phyloP scores from a whole-genome alignment of 345 rosid genomes.

The Salix arbutifolia region DNA sequence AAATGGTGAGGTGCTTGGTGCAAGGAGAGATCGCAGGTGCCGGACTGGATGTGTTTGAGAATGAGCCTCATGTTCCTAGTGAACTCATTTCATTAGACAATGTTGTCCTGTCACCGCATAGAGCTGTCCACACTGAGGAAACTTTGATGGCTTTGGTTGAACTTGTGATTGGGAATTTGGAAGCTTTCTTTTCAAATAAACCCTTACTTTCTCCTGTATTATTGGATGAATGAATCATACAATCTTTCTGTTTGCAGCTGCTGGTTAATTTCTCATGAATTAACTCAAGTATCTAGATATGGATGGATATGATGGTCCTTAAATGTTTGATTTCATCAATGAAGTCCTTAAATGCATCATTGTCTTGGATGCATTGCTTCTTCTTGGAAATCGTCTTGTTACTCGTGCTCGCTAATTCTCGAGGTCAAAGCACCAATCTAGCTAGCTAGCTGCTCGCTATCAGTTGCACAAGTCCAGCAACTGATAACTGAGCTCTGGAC shows the following conservation, averaged over 20 bases:
- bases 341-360: background rate
- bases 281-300: background rate
- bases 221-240: background rate
- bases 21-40: slow-evolving; percentile 20
- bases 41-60: slow-evolving; percentile 23
- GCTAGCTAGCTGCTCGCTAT: too few species aligned
- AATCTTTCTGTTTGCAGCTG: background rate
- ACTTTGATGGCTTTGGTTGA: background rate
- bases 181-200: slow-evolving; percentile 7
- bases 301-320: background rate
- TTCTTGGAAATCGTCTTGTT: background rate
- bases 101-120: slow-evolving; percentile 8
- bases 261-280: background rate
- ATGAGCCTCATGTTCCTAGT: slow-evolving; percentile 16
- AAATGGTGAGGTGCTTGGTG: slow-evolving; percentile 14
- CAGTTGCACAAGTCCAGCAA: too few species aligned
- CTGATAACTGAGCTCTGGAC: too few species aligned
- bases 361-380: background rate
- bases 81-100: slow-evolving; percentile 10
- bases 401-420: too few species aligned
- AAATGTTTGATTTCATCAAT: too few species aligned
- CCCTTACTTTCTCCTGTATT: background rate
- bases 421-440: too few species aligned
- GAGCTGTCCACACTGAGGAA: background rate
- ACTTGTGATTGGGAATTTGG: slow-evolving; percentile 4